Evolutionary conservation across 345 rosid species (phyloP).

Genomic region (Lagerstroemia speciosa): DNA sequence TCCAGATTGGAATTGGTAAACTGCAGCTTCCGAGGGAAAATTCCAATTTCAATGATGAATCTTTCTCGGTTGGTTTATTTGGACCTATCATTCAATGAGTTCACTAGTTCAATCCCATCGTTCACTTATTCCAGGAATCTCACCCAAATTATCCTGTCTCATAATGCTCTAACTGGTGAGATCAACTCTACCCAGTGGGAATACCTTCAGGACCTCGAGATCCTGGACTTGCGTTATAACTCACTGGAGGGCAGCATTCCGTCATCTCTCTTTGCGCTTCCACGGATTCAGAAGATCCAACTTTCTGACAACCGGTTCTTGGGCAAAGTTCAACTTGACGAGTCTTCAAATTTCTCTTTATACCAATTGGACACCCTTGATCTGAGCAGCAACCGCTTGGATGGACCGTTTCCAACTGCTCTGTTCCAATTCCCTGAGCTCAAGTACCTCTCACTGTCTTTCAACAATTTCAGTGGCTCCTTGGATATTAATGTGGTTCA

Average conservation of each 20-base stretch:
- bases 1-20: slow-evolving; percentile 15
- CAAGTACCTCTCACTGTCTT: slow-evolving; percentile 22
- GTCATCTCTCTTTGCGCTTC: slow-evolving; percentile 10
- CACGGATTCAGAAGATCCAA: slow-evolving; percentile 6
- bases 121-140: slow-evolving; percentile 16
- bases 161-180: slow-evolving; percentile 20
- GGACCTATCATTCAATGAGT: slow-evolving; percentile 23
- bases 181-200: slow-evolving; percentile 21
- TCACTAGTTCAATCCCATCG: slow-evolving; percentile 29
- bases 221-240: slow-evolving; percentile 22
- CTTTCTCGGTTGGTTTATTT: slow-evolving; percentile 15
- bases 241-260: slow-evolving; percentile 20
- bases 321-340: slow-evolving; percentile 13
- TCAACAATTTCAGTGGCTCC: slow-evolving; percentile 35
- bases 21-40: slow-evolving; percentile 26
- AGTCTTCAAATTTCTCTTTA: slow-evolving; percentile 2
- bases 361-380: slow-evolving; percentile 25
- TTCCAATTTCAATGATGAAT: slow-evolving; percentile 17
- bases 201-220: slow-evolving; percentile 10
- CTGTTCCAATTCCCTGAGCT: slow-evolving; percentile 19
- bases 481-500: slow-evolving; percentile 15
- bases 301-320: slow-evolving; percentile 23
- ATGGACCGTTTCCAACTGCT: slow-evolving; percentile 22
- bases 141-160: slow-evolving; percentile 13
- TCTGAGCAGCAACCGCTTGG: slow-evolving; percentile 31